These are phyloP conservation scores for Trichoderma sp. DNA, from an alignment of 2,329 filamentous ascomycete species.

Conservation along the genomic window DNA sequence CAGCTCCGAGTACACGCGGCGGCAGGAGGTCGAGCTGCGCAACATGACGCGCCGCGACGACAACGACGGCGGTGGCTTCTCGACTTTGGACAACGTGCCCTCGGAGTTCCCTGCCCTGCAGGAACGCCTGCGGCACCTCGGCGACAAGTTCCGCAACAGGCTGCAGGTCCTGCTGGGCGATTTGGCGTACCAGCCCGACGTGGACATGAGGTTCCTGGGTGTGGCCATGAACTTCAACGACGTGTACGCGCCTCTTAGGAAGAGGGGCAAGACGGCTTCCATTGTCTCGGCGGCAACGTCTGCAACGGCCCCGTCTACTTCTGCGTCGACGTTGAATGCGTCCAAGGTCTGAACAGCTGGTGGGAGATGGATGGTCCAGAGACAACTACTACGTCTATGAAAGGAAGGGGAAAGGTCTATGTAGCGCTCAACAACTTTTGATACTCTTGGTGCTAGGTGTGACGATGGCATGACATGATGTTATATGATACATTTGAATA, in stretches of 20 bases:
- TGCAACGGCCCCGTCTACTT: slow-evolving; percentile 26
- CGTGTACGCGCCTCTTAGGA: slow-evolving; percentile 77
- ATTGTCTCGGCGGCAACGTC: slow-evolving; percentile 29
- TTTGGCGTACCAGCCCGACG: slow-evolving; percentile 87
- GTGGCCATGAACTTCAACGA: slow-evolving; percentile 99
- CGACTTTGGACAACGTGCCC: slow-evolving; percentile 55
- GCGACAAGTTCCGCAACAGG: slow-evolving; percentile 72
- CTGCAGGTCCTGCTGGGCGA: slow-evolving; percentile 86
- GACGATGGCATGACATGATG: slow-evolving; percentile 8
- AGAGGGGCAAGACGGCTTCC: slow-evolving; percentile 52
- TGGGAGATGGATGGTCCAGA: not conserved
- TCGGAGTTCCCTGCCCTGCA: slow-evolving; percentile 73
- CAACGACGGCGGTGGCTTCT: slow-evolving; percentile 31
- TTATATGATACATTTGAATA: slow-evolving; percentile 1
- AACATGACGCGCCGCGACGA: slow-evolving; percentile 55
- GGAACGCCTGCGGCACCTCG: slow-evolving; percentile 70
- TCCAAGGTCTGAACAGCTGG: slow-evolving; percentile 30
- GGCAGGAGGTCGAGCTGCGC: slow-evolving; percentile 83
- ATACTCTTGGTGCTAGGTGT: not conserved
- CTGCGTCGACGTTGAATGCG: slow-evolving; percentile 27
- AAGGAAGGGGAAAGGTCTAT: not conserved
- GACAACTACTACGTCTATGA: not conserved
- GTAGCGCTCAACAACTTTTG: not conserved
- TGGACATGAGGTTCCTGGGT: slow-evolving; percentile 92
- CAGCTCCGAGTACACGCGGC: slow-evolving; percentile 87